Base-by-base conservation (phyloP, 2,329 filamentous ascomycete species). In the Sporothrix protearum region DNA sequence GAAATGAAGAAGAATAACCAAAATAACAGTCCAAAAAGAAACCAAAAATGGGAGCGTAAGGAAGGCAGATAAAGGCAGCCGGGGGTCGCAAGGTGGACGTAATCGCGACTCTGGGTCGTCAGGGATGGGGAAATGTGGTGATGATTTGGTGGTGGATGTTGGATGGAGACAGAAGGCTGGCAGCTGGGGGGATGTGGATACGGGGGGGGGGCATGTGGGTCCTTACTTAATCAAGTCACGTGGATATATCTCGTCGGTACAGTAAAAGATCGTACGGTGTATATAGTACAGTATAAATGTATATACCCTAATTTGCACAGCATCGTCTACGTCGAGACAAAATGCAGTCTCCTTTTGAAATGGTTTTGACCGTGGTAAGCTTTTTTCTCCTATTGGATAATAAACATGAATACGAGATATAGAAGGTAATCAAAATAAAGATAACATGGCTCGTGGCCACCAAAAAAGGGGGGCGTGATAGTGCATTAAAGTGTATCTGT, bases 101-200 rank as follows among this genome's bases (percentile, higher is more conserved):
- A 5, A 45, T 36, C 28, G 49, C 47, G 66, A 57, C 57, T 49
- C 49, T n/a, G 49, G 36, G 2, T 12, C 9, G 45, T n/a, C 66
- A 19, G 19, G 30, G 33, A 39, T 14, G 22, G 49, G 49, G 22
- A 45, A 9, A 30, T 7, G 49, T 68, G 49, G 33, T 57, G 66
- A 55, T 57, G 49, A 8, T 68, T 39, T 68, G 49, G 57, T 10
- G 12, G 49, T 19, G 47, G 47, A 55, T 53, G 64, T 53, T 30
- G 55, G 30, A 51, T 55, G 30, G 66, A 55, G 47, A 53, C 47
- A 42, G 66, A 68, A 42, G 49, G 66, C 47, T 68, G 49, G 33
- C 49, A 39, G 33, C n/a, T 28, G 64, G 22, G 59, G n/a, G 16
- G 3, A 33, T 36, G 25, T 59, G 30, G 28, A 14, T 28, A 19